These are phyloP conservation scores for Suillus paluster DNA, from an alignment of 768 basidiomycete species.

Conservation along the genomic window DNA sequence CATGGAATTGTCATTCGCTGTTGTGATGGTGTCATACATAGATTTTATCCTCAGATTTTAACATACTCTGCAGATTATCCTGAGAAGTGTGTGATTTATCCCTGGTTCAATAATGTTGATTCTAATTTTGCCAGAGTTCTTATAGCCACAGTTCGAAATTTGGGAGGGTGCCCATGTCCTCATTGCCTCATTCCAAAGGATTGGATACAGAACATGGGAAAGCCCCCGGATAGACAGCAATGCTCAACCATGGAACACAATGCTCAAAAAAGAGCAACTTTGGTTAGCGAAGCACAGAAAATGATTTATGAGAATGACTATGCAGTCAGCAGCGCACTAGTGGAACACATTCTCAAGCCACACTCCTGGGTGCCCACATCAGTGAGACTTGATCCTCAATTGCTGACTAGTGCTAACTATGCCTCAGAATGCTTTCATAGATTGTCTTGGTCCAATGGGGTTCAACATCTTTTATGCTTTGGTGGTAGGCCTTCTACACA, in stretches of 20 bases:
- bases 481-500: slow-evolving; percentile 42
- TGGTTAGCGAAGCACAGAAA: no score
- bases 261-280: slow-evolving; percentile 9
- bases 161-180: slow-evolving; percentile 34
- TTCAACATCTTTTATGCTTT: slow-evolving; percentile 32
- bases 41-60: slow-evolving; percentile 26
- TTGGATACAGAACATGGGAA: slow-evolving; percentile 14
- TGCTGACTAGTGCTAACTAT: no score
- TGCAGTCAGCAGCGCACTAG: no score
- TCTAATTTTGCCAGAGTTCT: slow-evolving; percentile 18
- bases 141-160: slow-evolving; percentile 23
- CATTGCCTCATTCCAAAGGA: slow-evolving; percentile 22
- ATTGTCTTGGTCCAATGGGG: slow-evolving; percentile 17
- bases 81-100: slow-evolving; percentile 30
- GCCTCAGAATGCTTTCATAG: slow-evolving; percentile 41
- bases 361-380: no score
- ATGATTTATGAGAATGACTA: no score
- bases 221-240: slow-evolving; percentile 6
- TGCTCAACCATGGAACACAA: neutral
- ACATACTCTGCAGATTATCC: slow-evolving; percentile 30
- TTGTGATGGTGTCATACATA: slow-evolving; percentile 16
- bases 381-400: no score
- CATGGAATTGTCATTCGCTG: slow-evolving; percentile 24
- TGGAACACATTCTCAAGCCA: no score
- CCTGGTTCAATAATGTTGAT: neutral